phyloP scores from a whole-genome alignment of 768 basidiomycete species.

The Pholiota molesta region DNA sequence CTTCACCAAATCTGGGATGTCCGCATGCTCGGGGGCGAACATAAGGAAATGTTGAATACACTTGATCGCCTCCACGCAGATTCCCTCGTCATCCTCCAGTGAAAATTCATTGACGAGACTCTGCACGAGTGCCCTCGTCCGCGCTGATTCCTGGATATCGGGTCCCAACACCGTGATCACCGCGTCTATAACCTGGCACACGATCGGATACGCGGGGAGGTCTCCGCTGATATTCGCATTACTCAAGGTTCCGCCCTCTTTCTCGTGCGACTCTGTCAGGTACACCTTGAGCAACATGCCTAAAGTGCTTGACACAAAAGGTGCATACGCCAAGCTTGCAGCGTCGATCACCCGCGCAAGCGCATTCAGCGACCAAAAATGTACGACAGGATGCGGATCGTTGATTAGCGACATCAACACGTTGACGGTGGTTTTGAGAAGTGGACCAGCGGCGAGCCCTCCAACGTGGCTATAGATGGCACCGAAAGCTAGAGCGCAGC shows the following conservation, averaged over 20 bases:
- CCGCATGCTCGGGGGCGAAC: conserved; percentile 86
- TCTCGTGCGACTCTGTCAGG: conserved; percentile 87
- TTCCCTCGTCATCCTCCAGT: conserved; percentile 83
- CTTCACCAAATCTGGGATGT: conserved; percentile 78
- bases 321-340: conserved; percentile 88
- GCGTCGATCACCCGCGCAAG: conserved; percentile 87
- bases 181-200: conserved; percentile 91
- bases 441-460: conserved; percentile 90
- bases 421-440: conserved; percentile 94
- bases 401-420: conserved; percentile 93
- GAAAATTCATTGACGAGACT: conserved; percentile 87
- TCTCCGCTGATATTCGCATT: conserved; percentile 90
- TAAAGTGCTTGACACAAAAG: conserved; percentile 85
- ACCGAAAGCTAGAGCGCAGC: conserved; percentile 91
- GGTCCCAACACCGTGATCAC: conserved; percentile 94
- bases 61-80: conserved; percentile 92
- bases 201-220: conserved; percentile 87
- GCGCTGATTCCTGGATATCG: conserved; percentile 87
- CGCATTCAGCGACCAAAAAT: conserved; percentile 90
- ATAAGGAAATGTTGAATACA: conserved; percentile 97
- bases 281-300: conserved; percentile 92
- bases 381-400: conserved; percentile 96
- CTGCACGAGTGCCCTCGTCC: conserved; percentile 79
- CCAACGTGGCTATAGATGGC: conserved; percentile 92
- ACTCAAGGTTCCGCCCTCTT: conserved; percentile 83